Conservation (phyloP, 1,284 basidiomycete species). For the Stygiomarasmius scandens region DNA sequence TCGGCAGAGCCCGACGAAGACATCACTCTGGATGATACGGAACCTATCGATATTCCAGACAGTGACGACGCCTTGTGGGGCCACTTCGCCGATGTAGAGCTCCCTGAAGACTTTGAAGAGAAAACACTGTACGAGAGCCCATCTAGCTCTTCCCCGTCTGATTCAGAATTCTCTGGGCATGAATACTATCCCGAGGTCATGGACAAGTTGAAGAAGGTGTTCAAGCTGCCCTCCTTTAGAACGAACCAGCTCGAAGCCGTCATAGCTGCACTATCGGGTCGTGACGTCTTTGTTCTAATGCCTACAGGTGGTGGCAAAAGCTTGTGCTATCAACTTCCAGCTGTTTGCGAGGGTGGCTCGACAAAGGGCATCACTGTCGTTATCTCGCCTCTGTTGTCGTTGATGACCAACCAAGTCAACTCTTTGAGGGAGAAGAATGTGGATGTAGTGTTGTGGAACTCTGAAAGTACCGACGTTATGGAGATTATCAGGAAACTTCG, state of each 20-base stretch:
- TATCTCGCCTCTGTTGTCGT: conserved; percentile 85
- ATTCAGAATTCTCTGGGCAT: conserved; percentile 29
- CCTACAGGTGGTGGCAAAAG: conserved; percentile 97
- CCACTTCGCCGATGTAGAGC: conserved; percentile 24
- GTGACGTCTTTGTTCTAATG: conserved; percentile 94
- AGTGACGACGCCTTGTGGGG: conserved; percentile 34
- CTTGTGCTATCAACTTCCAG: conserved; percentile 86
- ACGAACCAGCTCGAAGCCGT: conserved; percentile 89
- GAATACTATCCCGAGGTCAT: conserved; percentile 63
- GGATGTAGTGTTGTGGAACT: conserved; percentile 74
- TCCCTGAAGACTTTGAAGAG: conserved; percentile 12
- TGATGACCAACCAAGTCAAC: conserved; percentile 91
- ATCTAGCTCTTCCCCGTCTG: not conserved
- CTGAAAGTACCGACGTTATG: conserved; percentile 57
- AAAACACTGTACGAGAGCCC: not conserved
- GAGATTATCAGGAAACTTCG: conserved; percentile 43
- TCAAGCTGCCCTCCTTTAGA: conserved; percentile 75
- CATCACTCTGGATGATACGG: not conserved
- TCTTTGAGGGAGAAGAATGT: conserved; percentile 70
- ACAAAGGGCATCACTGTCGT: conserved; percentile 89
- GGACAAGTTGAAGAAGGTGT: conserved; percentile 64
- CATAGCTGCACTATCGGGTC: conserved; percentile 76
- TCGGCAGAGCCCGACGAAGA: conserved; percentile 5
- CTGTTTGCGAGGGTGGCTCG: conserved; percentile 73
- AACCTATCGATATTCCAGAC: conserved; percentile 20